Base-by-base conservation (phyloP, 805 yeast genomes). In the Saccharomycopsis selenospora region DNA sequence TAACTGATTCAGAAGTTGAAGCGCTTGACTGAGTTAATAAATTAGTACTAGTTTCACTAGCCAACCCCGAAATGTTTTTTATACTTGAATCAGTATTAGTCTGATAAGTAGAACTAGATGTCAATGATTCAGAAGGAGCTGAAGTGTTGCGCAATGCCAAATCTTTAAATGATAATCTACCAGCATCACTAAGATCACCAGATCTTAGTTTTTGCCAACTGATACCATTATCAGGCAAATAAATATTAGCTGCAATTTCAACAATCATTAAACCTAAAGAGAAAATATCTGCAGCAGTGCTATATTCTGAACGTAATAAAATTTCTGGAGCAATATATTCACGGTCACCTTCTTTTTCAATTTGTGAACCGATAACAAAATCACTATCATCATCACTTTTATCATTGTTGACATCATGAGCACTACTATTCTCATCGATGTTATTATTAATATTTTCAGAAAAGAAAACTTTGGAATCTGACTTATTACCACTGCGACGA, bases 311-410 rank as follows among this genome's bases (percentile, higher is more conserved):
- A 41, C 76, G 79, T 28, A 89, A 79, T 47, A 93, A 81, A 22
- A 93, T 81, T 63, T 93, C 99, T 1, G 99, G 99, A 0, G 99
- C 98, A 66, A 93, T 93, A 65, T 93, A 93, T 62, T 91, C 96
- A 46, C 98, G 73, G 65, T 93, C 99, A 24, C 99, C 99, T 66
- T 93, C 99, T 56, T 95, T 77, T 65, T 93, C 99, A 58, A 87
- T 82, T n/a, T 6, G 26, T 5, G 43, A 55, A 69, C 79, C 40
- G 72, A 22, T 18, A 38, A 38, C 10, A 4, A 17, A 8, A 24
- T 10, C 22, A 6, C 26, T 10, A 11, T 23, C 24, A 14, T 22
- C 20, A 24, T 22, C 18, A 4, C 24, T 14, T 3, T 36, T 27
- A 11, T 14, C 11, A 20, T 27, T 17, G 4, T 23, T 11, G 5